Base-by-base conservation (phyloP, 768 basidiomycete genomes). In the Lactarius tabidus region DNA sequence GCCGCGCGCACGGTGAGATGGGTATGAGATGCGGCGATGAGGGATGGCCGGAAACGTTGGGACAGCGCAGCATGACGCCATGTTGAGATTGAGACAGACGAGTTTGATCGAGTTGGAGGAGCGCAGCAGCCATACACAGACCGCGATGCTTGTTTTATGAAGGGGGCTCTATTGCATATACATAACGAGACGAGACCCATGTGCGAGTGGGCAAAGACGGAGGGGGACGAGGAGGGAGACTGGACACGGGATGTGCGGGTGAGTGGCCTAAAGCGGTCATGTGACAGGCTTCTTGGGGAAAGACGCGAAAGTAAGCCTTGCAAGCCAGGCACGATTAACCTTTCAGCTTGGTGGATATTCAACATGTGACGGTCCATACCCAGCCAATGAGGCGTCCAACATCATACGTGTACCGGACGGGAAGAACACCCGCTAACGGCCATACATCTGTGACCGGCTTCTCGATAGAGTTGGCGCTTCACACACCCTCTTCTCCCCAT, bases 131-230 rank as follows among this genome's bases (percentile, higher is more conserved):
- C 53, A 45, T 57, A 55, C 57, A 55, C 54, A 45, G 35, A 31
- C 35, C 63, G 63, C 35, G 43, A 59, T 18, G 60, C n/a, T 23
- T 36, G 69, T 8, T 26, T 43, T 28, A 64, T 35, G 59, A 59
- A 54, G 38, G 58, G 45, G 17, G 43, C 28, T 58, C 78, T 80
- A 80, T 81, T 70, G 73, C 71, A 76, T 61, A 69, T 51, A 58
- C 62, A 66, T 64, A 65, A 54, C 41, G 52, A 61, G 43, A 53
- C 62, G 52, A 67, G 66, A 70, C 71, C 70, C 59, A 71, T 72
- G 72, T 76, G 72, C 80, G 80, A 59, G 41, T 63, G 61, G 56
- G 38, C 59, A 43, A 58, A 18, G 62, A 36, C 48, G 43, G 35
- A 36, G 26, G 5, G 26, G 28, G 28, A 57, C 23, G 18, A 17